These are phyloP conservation scores for Uncinocarpus reesii DNA, from an alignment of 2,329 filamentous ascomycete genomes.

Conservation along the genomic window DNA sequence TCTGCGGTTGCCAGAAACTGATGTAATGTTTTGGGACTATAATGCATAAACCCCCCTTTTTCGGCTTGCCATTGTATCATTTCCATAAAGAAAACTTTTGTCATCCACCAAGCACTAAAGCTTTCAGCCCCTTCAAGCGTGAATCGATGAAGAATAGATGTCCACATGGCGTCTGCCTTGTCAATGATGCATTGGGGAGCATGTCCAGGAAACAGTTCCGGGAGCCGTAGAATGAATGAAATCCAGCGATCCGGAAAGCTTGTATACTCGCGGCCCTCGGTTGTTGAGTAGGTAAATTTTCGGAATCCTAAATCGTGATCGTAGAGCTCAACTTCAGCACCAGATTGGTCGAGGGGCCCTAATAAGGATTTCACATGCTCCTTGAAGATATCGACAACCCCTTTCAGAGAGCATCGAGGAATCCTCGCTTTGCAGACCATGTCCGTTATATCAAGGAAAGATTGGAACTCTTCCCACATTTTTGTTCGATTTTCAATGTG, in stretches of 20 bases:
- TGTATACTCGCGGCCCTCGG: slow-evolving; percentile 31
- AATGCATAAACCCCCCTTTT: slow-evolving; percentile 73
- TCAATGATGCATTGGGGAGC: slow-evolving; percentile 37
- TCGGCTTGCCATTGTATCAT: slow-evolving; percentile 86
- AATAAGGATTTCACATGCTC: slow-evolving; percentile 37
- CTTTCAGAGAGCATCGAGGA: slow-evolving; percentile 29
- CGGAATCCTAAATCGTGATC: slow-evolving; percentile 26
- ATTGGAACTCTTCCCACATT: slow-evolving; percentile 79
- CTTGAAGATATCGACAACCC: slow-evolving; percentile 34
- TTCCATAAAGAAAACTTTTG: slow-evolving; percentile 91
- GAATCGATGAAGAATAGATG: slow-evolving; percentile 35
- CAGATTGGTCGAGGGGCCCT: slow-evolving; percentile 30
- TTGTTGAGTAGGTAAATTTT: slow-evolving; percentile 29
- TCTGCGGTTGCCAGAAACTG: slow-evolving; percentile 18
- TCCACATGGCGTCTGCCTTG: slow-evolving; percentile 37
- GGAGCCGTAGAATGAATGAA: slow-evolving; percentile 35
- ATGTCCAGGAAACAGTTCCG: slow-evolving; percentile 33
- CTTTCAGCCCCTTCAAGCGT: slow-evolving; percentile 38
- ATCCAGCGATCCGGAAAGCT: slow-evolving; percentile 43
- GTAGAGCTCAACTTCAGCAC: slow-evolving; percentile 29
- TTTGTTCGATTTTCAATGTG: slow-evolving; percentile 81
- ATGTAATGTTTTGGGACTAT: slow-evolving; percentile 32
- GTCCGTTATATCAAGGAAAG: slow-evolving; percentile 32
- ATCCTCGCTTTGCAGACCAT: slow-evolving; percentile 35
- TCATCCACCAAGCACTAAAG: slow-evolving; percentile 51